Conservation (phyloP, 2,329 filamentous ascomycete species). For the Clarireedia hainanense region DNA sequence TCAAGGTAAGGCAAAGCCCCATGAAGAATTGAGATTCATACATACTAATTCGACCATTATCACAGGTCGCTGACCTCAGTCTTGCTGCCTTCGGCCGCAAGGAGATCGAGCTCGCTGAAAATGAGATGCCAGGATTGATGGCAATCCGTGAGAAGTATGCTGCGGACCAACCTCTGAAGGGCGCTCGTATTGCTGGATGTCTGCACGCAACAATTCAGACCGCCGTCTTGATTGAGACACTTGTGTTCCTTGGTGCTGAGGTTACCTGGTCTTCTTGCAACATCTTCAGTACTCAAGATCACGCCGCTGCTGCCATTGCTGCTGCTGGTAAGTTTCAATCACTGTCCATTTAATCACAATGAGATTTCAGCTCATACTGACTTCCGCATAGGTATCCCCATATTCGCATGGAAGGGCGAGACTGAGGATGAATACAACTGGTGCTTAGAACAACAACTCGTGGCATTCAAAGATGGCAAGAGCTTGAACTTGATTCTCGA, state of each 20-base stretch:
- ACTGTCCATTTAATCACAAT: slow-evolving; percentile 52
- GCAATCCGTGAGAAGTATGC: slow-evolving; percentile 88
- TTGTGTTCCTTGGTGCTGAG: slow-evolving; percentile 89
- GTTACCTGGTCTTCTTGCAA: slow-evolving; percentile 99
- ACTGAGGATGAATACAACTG: slow-evolving; percentile 99
- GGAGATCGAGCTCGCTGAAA: slow-evolving; percentile 96
- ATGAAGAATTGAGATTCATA: neutral
- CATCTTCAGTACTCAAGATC: slow-evolving; percentile 98
- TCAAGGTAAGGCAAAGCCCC: slow-evolving; percentile 20
- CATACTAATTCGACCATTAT: neutral
- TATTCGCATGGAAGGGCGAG: slow-evolving; percentile 72
- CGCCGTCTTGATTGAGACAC: slow-evolving; percentile 97
- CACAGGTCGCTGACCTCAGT: slow-evolving; percentile 89
- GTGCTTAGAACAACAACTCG: slow-evolving; percentile 98
- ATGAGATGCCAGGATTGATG: slow-evolving; percentile 98
- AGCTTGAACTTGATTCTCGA: slow-evolving; percentile 98
- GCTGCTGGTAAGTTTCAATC: slow-evolving; percentile 38
- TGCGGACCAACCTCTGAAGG: slow-evolving; percentile 83
- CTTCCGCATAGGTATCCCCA: slow-evolving; percentile 60
- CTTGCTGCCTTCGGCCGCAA: slow-evolving; percentile 97
- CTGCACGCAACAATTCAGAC: slow-evolving; percentile 81
- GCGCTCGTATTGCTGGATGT: slow-evolving; percentile 77
- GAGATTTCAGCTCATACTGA: slow-evolving; percentile 37
- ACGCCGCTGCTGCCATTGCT: slow-evolving; percentile 95
- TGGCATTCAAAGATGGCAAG: slow-evolving; percentile 93